phyloP scores from a whole-genome alignment of 208 protist species.

The Trichomonas vaginalis region DNA sequence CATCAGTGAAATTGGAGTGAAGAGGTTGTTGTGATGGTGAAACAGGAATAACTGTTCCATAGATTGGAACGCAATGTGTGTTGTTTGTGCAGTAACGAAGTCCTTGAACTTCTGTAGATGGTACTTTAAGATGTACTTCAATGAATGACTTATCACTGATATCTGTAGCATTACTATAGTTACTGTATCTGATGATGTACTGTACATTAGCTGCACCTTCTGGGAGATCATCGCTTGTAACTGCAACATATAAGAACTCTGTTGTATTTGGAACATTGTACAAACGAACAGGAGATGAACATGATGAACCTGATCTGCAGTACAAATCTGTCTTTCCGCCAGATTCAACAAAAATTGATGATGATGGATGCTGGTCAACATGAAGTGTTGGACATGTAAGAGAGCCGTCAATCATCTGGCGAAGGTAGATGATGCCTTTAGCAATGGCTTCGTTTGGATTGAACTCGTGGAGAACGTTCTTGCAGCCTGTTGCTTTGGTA shows the following conservation, averaged over 20 bases:
- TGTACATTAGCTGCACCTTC: not conserved
- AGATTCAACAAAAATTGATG: not conserved
- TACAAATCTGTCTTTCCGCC: not conserved
- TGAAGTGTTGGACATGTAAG: not conserved
- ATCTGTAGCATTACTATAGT: not conserved
- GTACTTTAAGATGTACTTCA: too few relatives aligned
- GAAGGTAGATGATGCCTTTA: not conserved
- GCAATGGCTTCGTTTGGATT: not conserved
- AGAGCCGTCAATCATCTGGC: not conserved
- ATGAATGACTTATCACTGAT: too few relatives aligned
- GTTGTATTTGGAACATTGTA: not conserved
- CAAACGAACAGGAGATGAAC: not conserved
- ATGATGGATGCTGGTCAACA: not conserved
- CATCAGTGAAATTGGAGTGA: too few relatives aligned
- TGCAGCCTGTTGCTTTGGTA: not conserved
- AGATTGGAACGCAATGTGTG: too few relatives aligned
- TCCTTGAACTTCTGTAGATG: too few relatives aligned
- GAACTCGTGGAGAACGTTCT: not conserved
- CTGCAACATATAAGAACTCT: not conserved
- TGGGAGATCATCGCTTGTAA: not conserved
- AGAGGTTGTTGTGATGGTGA: too few relatives aligned
- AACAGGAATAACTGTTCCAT: too few relatives aligned
- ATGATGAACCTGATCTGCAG: too few relatives aligned
- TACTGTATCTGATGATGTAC: not conserved
- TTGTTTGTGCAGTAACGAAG: too few relatives aligned